A percentile compares a stretch with the other conserved stretches of the same genome.
phyloP scores from a whole-genome alignment of 805 yeast genomes.

The Myxozyma vanderwaltii region DNA sequence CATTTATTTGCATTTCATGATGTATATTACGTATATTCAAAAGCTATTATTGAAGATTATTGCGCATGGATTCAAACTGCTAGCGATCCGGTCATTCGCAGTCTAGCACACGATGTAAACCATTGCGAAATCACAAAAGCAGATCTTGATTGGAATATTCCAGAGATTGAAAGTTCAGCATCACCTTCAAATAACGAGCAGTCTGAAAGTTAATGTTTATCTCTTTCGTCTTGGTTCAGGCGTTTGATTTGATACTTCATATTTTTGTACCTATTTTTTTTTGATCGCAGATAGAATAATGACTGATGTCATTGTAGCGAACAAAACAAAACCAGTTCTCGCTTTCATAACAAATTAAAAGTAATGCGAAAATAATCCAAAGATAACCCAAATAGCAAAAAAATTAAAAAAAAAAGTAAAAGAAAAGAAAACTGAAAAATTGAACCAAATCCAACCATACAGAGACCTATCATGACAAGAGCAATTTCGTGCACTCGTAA shows the following conservation, averaged over 20 bases:
- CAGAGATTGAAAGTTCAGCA: constrained; percentile 35
- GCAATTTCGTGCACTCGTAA: no score
- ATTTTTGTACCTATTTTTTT: background rate
- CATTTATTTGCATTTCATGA: constrained; percentile 83
- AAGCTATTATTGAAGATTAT: constrained; percentile 73
- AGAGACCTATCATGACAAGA: background rate
- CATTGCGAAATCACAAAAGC: constrained; percentile 37
- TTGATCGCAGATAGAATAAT: no score
- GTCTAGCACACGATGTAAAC: constrained; percentile 65
- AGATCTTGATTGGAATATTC: constrained; percentile 36
- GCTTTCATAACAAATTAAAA: no score
- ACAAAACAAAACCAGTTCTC: no score
- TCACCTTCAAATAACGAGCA: background rate
- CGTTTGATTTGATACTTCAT: background rate
- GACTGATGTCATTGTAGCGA: no score
- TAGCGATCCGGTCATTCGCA: constrained; percentile 52
- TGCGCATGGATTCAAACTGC: constrained; percentile 69
- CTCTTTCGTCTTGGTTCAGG: no score
- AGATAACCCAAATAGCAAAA: no score
- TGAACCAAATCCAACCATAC: background rate
- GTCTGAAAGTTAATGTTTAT: no score
- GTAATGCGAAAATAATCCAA: no score
- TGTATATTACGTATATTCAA: constrained; percentile 79
- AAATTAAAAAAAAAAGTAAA: no score
- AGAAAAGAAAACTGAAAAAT: no score